These are phyloP conservation scores for Trichoderma afroharzianum DNA, from an alignment of 2,329 filamentous ascomycete species.

Conservation along the genomic window DNA sequence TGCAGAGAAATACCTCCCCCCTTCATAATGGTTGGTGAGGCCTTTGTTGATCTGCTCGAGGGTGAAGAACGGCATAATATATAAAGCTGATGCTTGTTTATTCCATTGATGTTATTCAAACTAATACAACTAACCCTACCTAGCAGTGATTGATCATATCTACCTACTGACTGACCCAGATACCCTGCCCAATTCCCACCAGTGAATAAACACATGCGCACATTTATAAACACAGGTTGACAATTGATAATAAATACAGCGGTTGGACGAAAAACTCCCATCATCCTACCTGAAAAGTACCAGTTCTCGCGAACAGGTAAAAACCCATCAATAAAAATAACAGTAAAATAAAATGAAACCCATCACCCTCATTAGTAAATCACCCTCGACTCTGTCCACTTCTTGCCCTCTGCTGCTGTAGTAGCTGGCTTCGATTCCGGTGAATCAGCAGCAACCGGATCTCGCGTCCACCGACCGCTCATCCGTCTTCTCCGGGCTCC, in stretches of 20 bases:
- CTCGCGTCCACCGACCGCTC: conserved; percentile 46
- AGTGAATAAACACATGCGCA: neutral
- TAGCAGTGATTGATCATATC: neutral
- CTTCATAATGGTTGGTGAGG: neutral
- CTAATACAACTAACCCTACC: conserved; percentile 1
- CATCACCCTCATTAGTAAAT: conserved; percentile 30
- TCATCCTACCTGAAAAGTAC: neutral
- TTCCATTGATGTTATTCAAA: neutral
- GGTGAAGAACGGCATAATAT: neutral
- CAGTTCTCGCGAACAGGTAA: neutral
- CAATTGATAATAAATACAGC: conserved; percentile 15
- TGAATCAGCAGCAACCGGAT: conserved; percentile 37
- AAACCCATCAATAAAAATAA: neutral
- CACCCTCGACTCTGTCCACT: conserved; percentile 42
- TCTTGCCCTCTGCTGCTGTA: conserved; percentile 27
- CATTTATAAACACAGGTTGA: conserved; percentile 15
- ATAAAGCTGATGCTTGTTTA: neutral
- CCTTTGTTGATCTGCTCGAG: neutral
- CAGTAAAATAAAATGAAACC: neutral
- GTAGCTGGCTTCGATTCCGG: conserved; percentile 25
- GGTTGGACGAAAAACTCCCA: neutral
- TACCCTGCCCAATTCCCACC: neutral
- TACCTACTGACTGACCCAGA: neutral
- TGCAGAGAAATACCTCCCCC: neutral
- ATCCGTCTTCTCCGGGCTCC: conserved; percentile 42